Base-by-base conservation (phyloP, 2,329 filamentous ascomycete genomes). In the Coniella vitis region DNA sequence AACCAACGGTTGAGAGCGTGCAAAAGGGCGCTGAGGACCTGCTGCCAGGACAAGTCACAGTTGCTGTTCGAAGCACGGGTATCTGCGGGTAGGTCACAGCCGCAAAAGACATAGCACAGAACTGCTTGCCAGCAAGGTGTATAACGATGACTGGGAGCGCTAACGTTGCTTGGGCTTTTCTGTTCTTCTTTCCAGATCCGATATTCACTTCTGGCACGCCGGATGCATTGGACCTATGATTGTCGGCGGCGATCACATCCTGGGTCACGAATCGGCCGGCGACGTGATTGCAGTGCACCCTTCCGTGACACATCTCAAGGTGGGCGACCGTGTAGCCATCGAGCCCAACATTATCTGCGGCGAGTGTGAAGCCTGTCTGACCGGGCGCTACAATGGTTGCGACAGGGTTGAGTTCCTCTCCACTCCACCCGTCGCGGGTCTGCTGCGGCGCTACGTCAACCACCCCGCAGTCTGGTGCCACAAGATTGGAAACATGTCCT, bases 151-250 rank as follows among this genome's bases (percentile, higher is more conserved):
- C 25, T 38, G n/a, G 16, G 34, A 39, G n/a, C 42, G 38, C 50
- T 52, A 22, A 52, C 21, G 38, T 19, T 9, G 5, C 7, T 17
- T 37, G 13, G 3, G 4, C 14, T 17, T 22, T 20, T 31, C 16
- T 14, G 4, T 16, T 16, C 38, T 4, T 45, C 12, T n/a, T n/a
- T n/a, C 42, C 60, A 91, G 87, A 50, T 95, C 88, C 53, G 90
- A 96, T 68, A 84, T 97, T 49, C 91, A 97, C 71, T 97, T 97
- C 74, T 97, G 91, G 91, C 88, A 94, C 65, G 86, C 86, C 43
- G 91, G 91, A 57, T 87, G 87, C 72, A 97, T 97, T 64, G 91
- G 91, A 22, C 90, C 90, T 58, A 96, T 96, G 90, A 84, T 96
- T 55, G 91, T 97, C 41, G 78, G 79, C 57, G 86, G 79, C 61